Base-by-base conservation (phyloP, 139 green algal species). In the Prasinococcaceae sp. region DNA sequence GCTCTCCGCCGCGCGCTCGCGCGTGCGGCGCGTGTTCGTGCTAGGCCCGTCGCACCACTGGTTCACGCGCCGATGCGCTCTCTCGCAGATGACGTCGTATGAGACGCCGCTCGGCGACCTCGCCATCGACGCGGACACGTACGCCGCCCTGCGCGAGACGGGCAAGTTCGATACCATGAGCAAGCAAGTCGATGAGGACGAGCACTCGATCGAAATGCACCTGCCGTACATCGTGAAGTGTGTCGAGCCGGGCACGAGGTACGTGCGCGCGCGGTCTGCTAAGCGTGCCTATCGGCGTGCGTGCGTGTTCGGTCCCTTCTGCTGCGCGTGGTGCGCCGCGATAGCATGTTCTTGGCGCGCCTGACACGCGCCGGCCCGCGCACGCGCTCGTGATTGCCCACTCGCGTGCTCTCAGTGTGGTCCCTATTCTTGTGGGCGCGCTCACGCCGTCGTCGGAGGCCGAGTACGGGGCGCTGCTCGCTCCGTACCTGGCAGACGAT, bases 131-230 rank as follows among this genome's bases (percentile, higher is more conserved):
- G 17, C 55, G 22, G 74, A 79, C 12, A 68, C 95, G 25, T 88
- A 84, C 32, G 8, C 1, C 1, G 35, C 84, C 50, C 82, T 97
- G 25, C 36, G 47, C 17, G 69, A 55, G 2, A 90, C 79, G 2
- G 82, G 79, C 6, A 20, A 72, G 20, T 95, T 95, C 72, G 66
- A 83, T 0, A 46, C 26, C 5, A 88, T 96, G 84, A 42, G 23
- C 19, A 2, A 63, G 8, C 58, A 75, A 12, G 70, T 74, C 6
- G 88, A 97, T 46, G 89, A 96, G 78, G 81, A 77, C 6, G 89
- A 97, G 68, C 89, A 97, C 75, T 86, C 70, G 54, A 61, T 97
- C 49, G 89, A 97, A 73, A 73, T 97, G 61, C 88, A 96, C 68
- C 73, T 85, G 36, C 84, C 87, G 0, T 97, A 85, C 73, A 83